Percentiles rank a stretch among this genome's conserved stretches.
These are phyloP conservation scores for Tolypocladium cylindrosporum DNA, from an alignment of 2,329 filamentous ascomycete genomes.

Conservation along the genomic window DNA sequence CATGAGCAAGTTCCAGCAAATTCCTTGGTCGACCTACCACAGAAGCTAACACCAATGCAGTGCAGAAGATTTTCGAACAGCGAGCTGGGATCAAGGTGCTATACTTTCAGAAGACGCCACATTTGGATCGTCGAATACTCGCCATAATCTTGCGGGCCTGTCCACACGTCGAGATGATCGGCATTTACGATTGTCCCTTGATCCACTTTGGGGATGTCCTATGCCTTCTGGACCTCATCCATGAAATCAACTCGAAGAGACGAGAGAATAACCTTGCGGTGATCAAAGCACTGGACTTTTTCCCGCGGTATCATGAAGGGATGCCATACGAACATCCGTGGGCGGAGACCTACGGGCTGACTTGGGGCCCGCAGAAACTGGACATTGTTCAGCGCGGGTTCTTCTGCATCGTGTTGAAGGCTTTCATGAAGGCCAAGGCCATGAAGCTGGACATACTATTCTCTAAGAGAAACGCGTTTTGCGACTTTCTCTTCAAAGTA, in stretches of 20 bases:
- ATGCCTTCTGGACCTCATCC: slow-evolving; percentile 22
- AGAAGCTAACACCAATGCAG: slow-evolving; percentile 12
- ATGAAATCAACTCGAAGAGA: slow-evolving; percentile 21
- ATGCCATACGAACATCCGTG: slow-evolving; percentile 8
- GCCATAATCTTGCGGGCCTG: slow-evolving; percentile 23
- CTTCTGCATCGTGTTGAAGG: slow-evolving; percentile 21
- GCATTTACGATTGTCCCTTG: slow-evolving; percentile 26
- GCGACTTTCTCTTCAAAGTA: slow-evolving; percentile 16
- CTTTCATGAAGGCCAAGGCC: slow-evolving; percentile 19
- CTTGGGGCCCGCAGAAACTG: slow-evolving; percentile 11
- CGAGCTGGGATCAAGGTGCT: slow-evolving; percentile 12
- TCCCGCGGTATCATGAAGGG: slow-evolving; percentile 20
- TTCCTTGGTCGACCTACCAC: too few species aligned
- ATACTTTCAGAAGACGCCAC: slow-evolving; percentile 17
- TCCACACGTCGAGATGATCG: slow-evolving; percentile 20
- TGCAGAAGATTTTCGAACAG: slow-evolving; percentile 11
- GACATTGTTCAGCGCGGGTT: slow-evolving; percentile 22
- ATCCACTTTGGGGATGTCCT: slow-evolving; percentile 25
- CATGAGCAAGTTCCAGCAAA: slow-evolving; percentile 13
- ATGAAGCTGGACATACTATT: slow-evolving; percentile 21
- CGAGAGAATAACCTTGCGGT: neutral
- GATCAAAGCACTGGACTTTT: slow-evolving; percentile 22
- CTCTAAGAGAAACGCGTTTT: slow-evolving; percentile 17
- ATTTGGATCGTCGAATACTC: slow-evolving; percentile 22
- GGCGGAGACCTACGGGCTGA: slow-evolving; percentile 17